A percentile compares a stretch with the other conserved stretches of the same genome.
These are phyloP conservation scores for Butyriboletus loyo DNA, from an alignment of 768 basidiomycete genomes.

Conservation along the genomic window DNA sequence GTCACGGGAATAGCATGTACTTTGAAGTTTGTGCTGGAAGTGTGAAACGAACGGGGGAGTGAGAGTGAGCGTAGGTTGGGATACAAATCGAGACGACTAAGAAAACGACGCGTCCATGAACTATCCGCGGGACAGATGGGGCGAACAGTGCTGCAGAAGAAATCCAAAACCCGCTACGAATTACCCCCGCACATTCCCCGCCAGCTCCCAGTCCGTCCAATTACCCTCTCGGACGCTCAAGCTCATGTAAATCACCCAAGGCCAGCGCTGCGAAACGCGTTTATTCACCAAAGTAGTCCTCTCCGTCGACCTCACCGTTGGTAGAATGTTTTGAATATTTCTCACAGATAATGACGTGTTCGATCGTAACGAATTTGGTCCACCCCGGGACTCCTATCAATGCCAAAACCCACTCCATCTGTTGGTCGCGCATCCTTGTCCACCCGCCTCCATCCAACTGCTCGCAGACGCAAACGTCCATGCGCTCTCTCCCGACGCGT, in stretches of 20 bases:
- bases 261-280: background rate
- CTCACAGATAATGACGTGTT: background rate
- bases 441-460: constrained; percentile 3
- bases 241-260: background rate
- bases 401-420: constrained; percentile 27
- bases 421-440: background rate
- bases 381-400: background rate
- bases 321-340: background rate
- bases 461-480: constrained; percentile 22
- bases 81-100: background rate
- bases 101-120: background rate
- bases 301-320: background rate
- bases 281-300: too few relatives aligned
- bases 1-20: background rate
- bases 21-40: background rate
- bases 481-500: constrained; percentile 11
- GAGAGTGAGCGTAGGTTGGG: background rate
- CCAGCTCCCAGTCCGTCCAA: too few relatives aligned
- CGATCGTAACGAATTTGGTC: too few relatives aligned
- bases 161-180: background rate
- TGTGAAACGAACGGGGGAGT: background rate
- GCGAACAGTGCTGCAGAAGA: background rate
- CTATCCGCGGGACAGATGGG: background rate
- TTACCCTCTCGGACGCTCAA: too few relatives aligned
- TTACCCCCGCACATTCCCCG: background rate